phyloP scores from a whole-genome alignment of 2,329 filamentous ascomycete genomes.

The Colletotrichum sp. region DNA sequence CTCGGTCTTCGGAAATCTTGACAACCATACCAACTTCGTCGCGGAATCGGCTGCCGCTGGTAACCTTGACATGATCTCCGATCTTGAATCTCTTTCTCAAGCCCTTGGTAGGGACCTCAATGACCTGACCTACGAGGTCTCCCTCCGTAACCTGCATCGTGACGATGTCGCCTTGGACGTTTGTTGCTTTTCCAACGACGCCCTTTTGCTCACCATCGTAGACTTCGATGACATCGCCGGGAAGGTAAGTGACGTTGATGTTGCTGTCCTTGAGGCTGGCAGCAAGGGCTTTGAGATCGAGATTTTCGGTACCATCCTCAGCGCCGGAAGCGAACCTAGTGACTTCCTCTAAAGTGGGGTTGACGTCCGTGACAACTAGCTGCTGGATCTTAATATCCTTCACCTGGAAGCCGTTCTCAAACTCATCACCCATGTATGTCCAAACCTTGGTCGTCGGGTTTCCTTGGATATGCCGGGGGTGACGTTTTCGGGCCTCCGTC shows the following conservation, averaged over 20 bases:
- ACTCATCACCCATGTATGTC: conserved; percentile 87
- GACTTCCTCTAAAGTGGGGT: conserved; percentile 92
- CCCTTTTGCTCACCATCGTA: conserved; percentile 95
- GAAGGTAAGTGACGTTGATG: conserved; percentile 82
- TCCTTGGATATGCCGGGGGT: conserved; percentile 65
- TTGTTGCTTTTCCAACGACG: conserved; percentile 82
- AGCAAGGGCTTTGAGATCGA: conserved; percentile 89
- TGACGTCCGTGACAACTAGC: conserved; percentile 86
- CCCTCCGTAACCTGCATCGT: conserved; percentile 86
- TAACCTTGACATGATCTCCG: conserved; percentile 98
- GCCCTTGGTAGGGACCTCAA: conserved; percentile 91
- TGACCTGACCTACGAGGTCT: conserved; percentile 78
- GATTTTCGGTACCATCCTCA: conserved; percentile 91
- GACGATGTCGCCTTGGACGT: conserved; percentile 90
- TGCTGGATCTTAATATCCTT: conserved; percentile 93
- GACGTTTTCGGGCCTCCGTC: conserved; percentile 86
- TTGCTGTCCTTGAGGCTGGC: conserved; percentile 87
- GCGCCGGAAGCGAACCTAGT: conserved; percentile 89
- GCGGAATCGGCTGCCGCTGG: conserved; percentile 90
- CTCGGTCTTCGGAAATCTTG: conserved; percentile 87
- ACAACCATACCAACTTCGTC: conserved; percentile 98
- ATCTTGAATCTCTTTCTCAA: conserved; percentile 91
- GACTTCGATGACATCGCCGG: conserved; percentile 95
- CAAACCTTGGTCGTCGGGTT: conserved; percentile 83
- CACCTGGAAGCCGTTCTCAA: conserved; percentile 90